Evolutionary conservation across 2,329 filamentous ascomycete species (phyloP), one percentile per base, ranked within the genome.

Genomic region (Rhynchosporium agropyri): DNA sequence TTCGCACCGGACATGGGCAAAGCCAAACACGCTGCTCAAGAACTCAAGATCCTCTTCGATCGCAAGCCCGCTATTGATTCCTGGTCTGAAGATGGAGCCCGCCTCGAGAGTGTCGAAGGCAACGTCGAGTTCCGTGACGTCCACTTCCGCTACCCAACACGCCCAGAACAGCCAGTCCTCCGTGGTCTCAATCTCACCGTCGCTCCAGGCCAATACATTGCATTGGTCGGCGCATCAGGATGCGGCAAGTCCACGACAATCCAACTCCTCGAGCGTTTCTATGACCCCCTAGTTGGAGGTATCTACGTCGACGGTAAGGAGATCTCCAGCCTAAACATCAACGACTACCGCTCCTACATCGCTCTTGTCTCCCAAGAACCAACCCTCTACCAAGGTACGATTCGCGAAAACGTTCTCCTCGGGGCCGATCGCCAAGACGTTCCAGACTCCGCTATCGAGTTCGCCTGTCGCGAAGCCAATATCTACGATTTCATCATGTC

Each of bases 221-320:
- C 94, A 0, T 84, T 98, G 2, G 95, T 98, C 8, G 95, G 95
- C n/a, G 89, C 94, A 0, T 95, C 90, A 51, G 94, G 95, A 2
- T 97, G 93, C 73, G 95, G 95, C 63, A 98, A 99, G 80, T 92
- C 88, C 56, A 98, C 95, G 0, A 96, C 93, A 0, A 96, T 98
- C 74, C 90, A 91, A 3, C 82, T 98, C 3, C 80, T 98, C 38
- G 94, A 98, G 75, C 89, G 95, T 40, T 98, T 98, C 79, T 98
- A 98, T 74, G 92, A 98, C 70, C 91, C 93, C 0, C 82, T 95
- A 0, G 83, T 85, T 0, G 95, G 95, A 12, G 87, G 87, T 13
- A 82, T 99, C 40, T 91, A 86, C 63, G 82, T 98, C 20, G 94
- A 98, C 72, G 91, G 88, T 61, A 85, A 88, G 67, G 91, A 97